Evolutionary conservation across 1,139 yeast genomes (phyloP).

Genomic region (Taphrina wiesneri): DNA sequence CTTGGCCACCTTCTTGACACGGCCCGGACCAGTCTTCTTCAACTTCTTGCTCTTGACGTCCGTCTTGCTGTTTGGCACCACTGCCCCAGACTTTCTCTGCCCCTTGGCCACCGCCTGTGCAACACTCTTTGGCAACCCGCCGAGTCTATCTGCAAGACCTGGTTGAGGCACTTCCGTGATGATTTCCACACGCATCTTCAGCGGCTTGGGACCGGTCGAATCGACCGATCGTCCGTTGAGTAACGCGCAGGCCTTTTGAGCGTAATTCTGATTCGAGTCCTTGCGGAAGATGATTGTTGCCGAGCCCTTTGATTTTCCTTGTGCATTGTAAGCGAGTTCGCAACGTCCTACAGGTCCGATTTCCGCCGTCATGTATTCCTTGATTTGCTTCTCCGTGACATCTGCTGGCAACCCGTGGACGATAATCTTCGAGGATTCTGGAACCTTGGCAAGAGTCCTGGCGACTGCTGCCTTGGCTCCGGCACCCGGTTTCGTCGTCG

Average conservation of each 20-base stretch:
- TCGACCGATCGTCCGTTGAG: constrained; percentile 95
- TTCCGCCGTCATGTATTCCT: constrained; percentile 88
- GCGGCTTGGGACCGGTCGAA: constrained; percentile 57
- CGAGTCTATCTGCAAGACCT: constrained; percentile 44
- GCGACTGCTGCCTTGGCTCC: constrained; percentile 3
- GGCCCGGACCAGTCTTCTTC: constrained; percentile 35
- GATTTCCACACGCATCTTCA: constrained; percentile 51
- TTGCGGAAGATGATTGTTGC: constrained; percentile 77
- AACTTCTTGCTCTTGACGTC: constrained; percentile 25
- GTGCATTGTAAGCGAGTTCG: constrained; percentile 76
- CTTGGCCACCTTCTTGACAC: constrained; percentile 53
- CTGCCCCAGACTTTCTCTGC: constrained; percentile 51
- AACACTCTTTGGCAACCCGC: constrained; percentile 47
- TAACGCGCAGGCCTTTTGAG: constrained; percentile 73
- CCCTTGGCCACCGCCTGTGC: constrained; percentile 26
- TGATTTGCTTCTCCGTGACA: constrained; percentile 37
- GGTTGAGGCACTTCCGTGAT: constrained; percentile 14
- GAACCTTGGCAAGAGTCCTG: background rate
- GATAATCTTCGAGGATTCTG: constrained; percentile 19
- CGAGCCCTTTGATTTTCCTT: constrained; percentile 87
- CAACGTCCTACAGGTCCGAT: constrained; percentile 81
- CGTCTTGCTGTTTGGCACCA: constrained; percentile 31
- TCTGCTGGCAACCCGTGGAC: constrained; percentile 33
- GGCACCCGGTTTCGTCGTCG: constrained; percentile 40
- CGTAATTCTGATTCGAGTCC: constrained; percentile 56